A percentile compares a stretch with the other conserved stretches of the same genome.
Conservation (phyloP, 805 yeast genomes). For the Candida taoyuanica region DNA sequence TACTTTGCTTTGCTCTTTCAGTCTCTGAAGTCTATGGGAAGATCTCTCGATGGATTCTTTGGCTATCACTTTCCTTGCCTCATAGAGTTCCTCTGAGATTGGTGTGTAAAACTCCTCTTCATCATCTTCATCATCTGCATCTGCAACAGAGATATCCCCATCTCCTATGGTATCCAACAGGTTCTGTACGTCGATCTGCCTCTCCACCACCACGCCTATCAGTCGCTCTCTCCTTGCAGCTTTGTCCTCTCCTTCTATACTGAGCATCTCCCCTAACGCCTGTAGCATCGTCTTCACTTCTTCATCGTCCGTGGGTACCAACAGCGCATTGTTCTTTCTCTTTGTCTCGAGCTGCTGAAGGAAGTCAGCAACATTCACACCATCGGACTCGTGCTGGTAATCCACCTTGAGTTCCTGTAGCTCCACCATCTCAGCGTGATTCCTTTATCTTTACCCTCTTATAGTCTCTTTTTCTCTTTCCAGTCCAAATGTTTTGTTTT, state of each 20-base stretch:
- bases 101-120: conserved; percentile 87
- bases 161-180: conserved; percentile 12
- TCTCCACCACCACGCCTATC: conserved; percentile 37
- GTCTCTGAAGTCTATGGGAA: conserved; percentile 34
- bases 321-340: conserved; percentile 22
- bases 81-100: conserved; percentile 50
- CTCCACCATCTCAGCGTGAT: conserved; percentile 9
- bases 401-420: conserved; percentile 26
- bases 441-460: background rate
- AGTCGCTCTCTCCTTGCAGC: conserved; percentile 60
- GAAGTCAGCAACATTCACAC: conserved; percentile 27
- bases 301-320: conserved; percentile 62
- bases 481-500: too few relatives aligned
- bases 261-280: conserved; percentile 51
- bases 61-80: conserved; percentile 50
- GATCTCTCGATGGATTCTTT: conserved; percentile 46
- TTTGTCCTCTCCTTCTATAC: conserved; percentile 53
- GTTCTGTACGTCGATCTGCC: conserved; percentile 23
- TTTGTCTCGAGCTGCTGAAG: conserved; percentile 27
- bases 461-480: background rate
- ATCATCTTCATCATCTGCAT: conserved; percentile 43
- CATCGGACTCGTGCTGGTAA: conserved; percentile 19
- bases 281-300: conserved; percentile 51
- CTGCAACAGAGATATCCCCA: conserved; percentile 21
- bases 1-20: conserved; percentile 28